These are phyloP conservation scores for Euptelea pleiosperma DNA, from an alignment of 164 flowering plant genomes.

Conservation along the genomic window DNA sequence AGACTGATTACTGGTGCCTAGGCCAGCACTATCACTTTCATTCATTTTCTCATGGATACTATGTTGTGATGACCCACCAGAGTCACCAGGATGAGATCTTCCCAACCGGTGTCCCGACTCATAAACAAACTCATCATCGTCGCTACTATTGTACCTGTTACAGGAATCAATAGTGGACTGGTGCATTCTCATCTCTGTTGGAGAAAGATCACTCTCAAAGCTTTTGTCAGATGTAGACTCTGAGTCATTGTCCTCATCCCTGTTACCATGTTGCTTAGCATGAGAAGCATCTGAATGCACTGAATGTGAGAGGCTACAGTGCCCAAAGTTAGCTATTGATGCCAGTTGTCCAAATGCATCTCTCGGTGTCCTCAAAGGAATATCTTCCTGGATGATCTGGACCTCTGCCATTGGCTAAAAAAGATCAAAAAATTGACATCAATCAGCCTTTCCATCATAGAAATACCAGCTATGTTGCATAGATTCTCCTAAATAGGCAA, in stretches of 20 bases:
- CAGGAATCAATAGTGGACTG: conserved; percentile 42
- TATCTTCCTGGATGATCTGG: conserved; percentile 78
- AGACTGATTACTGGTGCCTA: conserved; percentile 5
- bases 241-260: conserved; percentile 40
- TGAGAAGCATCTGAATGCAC: conserved; percentile 24
- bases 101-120: conserved; percentile 25
- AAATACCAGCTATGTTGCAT: no score
- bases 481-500: no score
- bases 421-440: no score
- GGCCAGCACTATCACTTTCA: conserved; percentile 10
- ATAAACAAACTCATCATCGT: conserved; percentile 43
- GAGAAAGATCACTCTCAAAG: conserved; percentile 59
- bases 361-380: conserved; percentile 63
- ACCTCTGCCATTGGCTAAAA: conserved; percentile 70
- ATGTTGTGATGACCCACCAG: conserved; percentile 15
- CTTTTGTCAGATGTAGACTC: conserved; percentile 56
- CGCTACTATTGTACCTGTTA: conserved; percentile 44
- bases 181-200: conserved; percentile 48
- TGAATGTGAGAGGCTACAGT: conserved; percentile 6
- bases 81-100: conserved; percentile 21
- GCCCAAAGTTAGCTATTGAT: conserved; percentile 26
- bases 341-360: conserved; percentile 59
- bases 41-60: conserved; percentile 10
- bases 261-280: conserved; percentile 16
- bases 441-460: conserved; percentile 10